phyloP scores from a whole-genome alignment of 1,284 basidiomycete genomes.

The Polyporus tsugae region DNA sequence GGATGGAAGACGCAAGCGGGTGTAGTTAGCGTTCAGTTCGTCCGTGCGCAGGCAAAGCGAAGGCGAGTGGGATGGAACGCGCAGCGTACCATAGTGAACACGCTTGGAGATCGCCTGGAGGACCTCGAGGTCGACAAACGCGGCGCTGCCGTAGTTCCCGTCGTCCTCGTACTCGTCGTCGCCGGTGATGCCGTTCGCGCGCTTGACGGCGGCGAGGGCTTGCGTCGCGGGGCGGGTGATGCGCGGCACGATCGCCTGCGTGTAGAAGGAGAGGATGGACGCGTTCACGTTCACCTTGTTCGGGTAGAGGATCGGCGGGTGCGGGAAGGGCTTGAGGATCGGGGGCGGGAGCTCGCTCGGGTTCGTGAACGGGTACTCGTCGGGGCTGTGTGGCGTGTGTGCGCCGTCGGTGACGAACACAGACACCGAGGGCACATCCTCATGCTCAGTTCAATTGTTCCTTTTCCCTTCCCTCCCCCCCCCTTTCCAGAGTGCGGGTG shows the following conservation, averaged over 20 bases:
- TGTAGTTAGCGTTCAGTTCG: not conserved
- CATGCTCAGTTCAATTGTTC: constrained; percentile 1
- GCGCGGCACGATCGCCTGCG: constrained; percentile 80
- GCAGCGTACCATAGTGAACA: constrained; percentile 90
- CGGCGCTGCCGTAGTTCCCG: constrained; percentile 97
- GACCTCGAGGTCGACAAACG: constrained; percentile 94
- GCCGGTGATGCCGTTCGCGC: constrained; percentile 69
- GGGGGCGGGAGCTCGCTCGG: constrained; percentile 80
- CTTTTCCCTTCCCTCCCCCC: not conserved
- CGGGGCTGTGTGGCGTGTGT: constrained; percentile 70
- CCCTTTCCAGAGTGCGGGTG: not conserved
- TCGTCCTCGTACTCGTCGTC: constrained; percentile 84
- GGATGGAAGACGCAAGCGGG: not conserved
- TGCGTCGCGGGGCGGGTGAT: constrained; percentile 80
- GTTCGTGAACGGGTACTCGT: constrained; percentile 95
- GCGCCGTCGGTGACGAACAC: not conserved
- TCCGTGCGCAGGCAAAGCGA: no score
- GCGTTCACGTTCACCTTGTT: constrained; percentile 90
- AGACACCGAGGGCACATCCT: not conserved
- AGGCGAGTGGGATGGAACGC: not conserved
- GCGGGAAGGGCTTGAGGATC: constrained; percentile 79
- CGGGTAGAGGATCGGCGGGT: constrained; percentile 84
- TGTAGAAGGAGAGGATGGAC: constrained; percentile 92
- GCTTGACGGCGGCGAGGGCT: constrained; percentile 65
- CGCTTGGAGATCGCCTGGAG: constrained; percentile 94